Conservation (phyloP, 441 rosid genomes). For the Populus tomentosa region DNA sequence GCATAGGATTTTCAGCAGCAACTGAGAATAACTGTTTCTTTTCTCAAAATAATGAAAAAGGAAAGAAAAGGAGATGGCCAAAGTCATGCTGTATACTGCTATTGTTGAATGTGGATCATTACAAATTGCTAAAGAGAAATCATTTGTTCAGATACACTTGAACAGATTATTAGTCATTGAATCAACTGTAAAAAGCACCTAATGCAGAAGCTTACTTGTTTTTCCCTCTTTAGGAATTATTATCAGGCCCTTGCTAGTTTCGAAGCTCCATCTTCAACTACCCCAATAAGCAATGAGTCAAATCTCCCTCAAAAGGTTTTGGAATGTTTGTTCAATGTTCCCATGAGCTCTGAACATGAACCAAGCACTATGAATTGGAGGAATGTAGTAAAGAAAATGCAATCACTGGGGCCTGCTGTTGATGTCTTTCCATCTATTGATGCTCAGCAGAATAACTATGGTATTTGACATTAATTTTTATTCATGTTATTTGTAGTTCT, state of each 20-base stretch:
- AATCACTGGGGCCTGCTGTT: constrained; percentile 47
- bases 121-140: background rate
- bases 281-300: constrained; percentile 30
- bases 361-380: constrained; percentile 80
- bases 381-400: constrained; percentile 77
- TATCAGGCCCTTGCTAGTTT: constrained; percentile 40
- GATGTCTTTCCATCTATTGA: constrained; percentile 43
- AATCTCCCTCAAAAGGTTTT: constrained; percentile 77
- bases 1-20: background rate
- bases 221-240: constrained; percentile 46
- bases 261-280: constrained; percentile 36
- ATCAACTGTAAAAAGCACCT: background rate
- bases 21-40: background rate
- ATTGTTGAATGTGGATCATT: background rate
- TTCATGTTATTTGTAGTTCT: constrained; percentile 6
- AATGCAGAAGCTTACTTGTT: constrained; percentile 8
- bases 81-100: background rate
- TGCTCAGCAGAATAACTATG: constrained; percentile 36
- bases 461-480: constrained; percentile 38
- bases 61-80: background rate
- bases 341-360: constrained; percentile 61
- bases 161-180: background rate
- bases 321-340: constrained; percentile 70
- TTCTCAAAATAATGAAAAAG: background rate
- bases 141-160: background rate